Evolutionary conservation across 2,329 filamentous ascomycete genomes (phyloP), one percentile per base, ranked within the genome.

Genomic region (Botrytis byssoidea): DNA sequence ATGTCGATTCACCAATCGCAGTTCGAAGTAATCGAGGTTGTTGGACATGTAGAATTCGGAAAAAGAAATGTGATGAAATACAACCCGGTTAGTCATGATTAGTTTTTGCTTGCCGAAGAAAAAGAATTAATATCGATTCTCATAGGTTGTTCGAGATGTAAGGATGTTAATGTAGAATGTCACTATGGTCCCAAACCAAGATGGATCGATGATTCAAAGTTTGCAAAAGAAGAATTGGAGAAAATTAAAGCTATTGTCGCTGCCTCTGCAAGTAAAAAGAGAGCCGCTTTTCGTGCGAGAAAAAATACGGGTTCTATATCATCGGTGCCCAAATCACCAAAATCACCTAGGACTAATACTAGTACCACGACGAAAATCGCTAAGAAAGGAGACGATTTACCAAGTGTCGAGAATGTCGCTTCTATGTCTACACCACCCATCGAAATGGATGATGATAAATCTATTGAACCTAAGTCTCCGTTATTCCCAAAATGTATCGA

Each of bases 31-130:
- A 61, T 63, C 55, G 70, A 42, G 89, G 88, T 74, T 91, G 89
- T 86, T 91, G 90, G 81, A 91, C 88, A 59, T 91, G 89, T 85
- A 85, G 89, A 80, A 82, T 90, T 77, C 84, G 89, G 78, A 85
- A 88, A 75, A 91, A 91, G 83, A 91, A 91, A 85, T 91, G 89
- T 83, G 89, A 90, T 79, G 89, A 91, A 81, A 86, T 86, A 77
- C 83, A 85, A 71, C 88, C 88, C 70, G 83, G 84, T 79, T 90
- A 7, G 64, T 67, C 35, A 5, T 66, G 18, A 37, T 7, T 18
- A 10, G 32, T 67, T n/a, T 32, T 32, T 25, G 9, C 22, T 20
- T 67, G 14, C 64, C 32, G 32, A 51, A 51, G 6, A 4, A 14
- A 20, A 51, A 14, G 20, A 20, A 67, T n/a, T 7, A 35, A n/a